phyloP scores from a whole-genome alignment of 2,329 filamentous ascomycete species.

The Calonectria hawksworthii region DNA sequence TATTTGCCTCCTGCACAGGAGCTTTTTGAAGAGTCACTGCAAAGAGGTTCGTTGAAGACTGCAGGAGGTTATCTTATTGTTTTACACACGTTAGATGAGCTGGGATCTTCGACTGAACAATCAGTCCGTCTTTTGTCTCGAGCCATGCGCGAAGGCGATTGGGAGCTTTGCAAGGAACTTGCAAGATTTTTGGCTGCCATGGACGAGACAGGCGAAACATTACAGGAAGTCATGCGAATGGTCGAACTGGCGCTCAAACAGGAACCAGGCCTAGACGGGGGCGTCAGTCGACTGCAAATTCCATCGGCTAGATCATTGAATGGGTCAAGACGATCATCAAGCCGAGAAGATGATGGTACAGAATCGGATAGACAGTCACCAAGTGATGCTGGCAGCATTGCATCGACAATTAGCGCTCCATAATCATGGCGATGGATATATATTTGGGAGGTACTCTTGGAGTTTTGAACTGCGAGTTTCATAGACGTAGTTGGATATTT shows the following conservation, averaged over 20 bases:
- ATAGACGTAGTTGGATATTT: slow-evolving; percentile 17
- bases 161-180: slow-evolving; percentile 95
- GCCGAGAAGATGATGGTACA: slow-evolving; percentile 51
- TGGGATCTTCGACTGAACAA: slow-evolving; percentile 79
- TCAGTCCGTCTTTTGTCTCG: slow-evolving; percentile 84
- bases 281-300: slow-evolving; percentile 50
- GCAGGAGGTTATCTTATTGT: slow-evolving; percentile 97
- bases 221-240: slow-evolving; percentile 79
- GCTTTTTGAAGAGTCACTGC: slow-evolving; percentile 92
- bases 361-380: slow-evolving; percentile 54
- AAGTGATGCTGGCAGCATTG: slow-evolving; percentile 55
- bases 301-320: slow-evolving; percentile 48
- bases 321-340: slow-evolving; percentile 47
- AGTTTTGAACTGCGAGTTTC: slow-evolving; percentile 30
- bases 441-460: slow-evolving; percentile 22
- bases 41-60: slow-evolving; percentile 89
- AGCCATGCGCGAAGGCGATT: slow-evolving; percentile 88
- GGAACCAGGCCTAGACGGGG: slow-evolving; percentile 43
- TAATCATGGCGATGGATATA: slow-evolving; percentile 23
- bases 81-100: slow-evolving; percentile 84
- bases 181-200: slow-evolving; percentile 95
- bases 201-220: slow-evolving; percentile 85
- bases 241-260: slow-evolving; percentile 60
- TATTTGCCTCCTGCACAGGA: slow-evolving; percentile 92
- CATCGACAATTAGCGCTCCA: slow-evolving; percentile 50